phyloP scores from a whole-genome alignment of 345 rosid species.

The Eucalyptus marginata region DNA sequence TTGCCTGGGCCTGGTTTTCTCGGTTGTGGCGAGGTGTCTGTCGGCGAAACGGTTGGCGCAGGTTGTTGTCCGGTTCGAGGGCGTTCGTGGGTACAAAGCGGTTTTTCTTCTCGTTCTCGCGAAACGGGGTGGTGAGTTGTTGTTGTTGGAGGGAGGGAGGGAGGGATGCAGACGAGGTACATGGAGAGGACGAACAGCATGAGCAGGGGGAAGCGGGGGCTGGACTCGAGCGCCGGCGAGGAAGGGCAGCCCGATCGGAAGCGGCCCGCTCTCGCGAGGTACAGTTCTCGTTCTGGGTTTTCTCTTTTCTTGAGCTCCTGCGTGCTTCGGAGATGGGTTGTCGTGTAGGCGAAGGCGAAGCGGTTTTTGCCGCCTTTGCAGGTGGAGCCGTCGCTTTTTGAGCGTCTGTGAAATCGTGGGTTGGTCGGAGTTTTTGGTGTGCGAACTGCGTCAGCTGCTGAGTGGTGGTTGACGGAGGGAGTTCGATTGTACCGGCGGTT shows the following conservation, averaged over 20 bases:
- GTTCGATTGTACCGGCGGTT: background rate
- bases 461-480: background rate
- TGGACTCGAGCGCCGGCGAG: conserved; percentile 42
- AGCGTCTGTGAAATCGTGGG: background rate
- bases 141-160: background rate
- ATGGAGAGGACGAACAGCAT: conserved; percentile 75
- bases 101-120: background rate
- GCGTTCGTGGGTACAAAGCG: background rate
- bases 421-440: background rate
- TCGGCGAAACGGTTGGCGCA: background rate
- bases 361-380: background rate
- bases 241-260: conserved; percentile 70
- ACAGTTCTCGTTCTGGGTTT: background rate
- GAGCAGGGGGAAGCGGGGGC: conserved; percentile 66
- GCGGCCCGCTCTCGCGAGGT: conserved; percentile 88
- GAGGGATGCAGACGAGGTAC: conserved; percentile 60
- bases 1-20: background rate
- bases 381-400: background rate
- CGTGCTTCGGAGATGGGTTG: background rate
- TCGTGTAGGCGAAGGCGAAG: background rate
- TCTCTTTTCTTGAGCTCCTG: background rate
- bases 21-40: background rate
- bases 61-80: background rate
- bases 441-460: background rate
- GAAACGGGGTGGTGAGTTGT: background rate